Conservation (phyloP, 2,329 filamentous ascomycete genomes). For the Alternaria dauci region DNA sequence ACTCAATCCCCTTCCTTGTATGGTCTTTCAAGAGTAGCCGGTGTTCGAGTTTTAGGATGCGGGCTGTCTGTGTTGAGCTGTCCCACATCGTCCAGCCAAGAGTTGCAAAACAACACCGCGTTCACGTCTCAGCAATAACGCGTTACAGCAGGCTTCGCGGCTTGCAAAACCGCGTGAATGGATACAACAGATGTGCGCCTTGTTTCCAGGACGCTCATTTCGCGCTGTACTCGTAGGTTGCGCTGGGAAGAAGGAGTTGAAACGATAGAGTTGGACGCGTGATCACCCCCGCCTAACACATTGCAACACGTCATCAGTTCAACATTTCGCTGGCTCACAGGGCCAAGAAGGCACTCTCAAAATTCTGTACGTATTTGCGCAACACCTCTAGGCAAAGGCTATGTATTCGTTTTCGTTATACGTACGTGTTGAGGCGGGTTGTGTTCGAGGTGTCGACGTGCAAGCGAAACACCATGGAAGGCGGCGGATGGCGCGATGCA, state of each 20-base stretch:
- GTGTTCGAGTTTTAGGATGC: not conserved
- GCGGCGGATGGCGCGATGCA: not conserved
- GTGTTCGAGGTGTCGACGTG: not conserved
- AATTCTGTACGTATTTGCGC: not conserved
- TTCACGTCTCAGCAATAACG: not conserved
- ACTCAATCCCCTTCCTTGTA: not conserved
- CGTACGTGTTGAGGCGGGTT: not conserved
- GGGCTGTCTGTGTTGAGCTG: not conserved
- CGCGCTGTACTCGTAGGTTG: not conserved
- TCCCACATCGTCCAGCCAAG: constrained; percentile 1
- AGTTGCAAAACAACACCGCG: not conserved
- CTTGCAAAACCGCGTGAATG: not conserved
- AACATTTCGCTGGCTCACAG: not conserved
- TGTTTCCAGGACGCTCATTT: not conserved
- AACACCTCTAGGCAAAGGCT: not conserved
- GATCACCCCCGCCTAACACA: constrained; percentile 21
- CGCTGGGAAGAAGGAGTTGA: constrained; percentile 17
- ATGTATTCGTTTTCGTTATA: not conserved
- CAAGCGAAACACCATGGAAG: constrained; percentile 6
- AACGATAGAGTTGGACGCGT: constrained; percentile 13
- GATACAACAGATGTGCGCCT: not conserved
- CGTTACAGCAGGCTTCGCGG: not conserved
- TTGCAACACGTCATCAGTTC: constrained; percentile 12
- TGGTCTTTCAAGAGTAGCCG: not conserved
- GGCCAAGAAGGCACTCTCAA: not conserved